Evolutionary conservation across 352 stramenopile genomes (phyloP), one percentile per base, ranked within the genome.

Genomic region (Globisporangium nodosum): DNA sequence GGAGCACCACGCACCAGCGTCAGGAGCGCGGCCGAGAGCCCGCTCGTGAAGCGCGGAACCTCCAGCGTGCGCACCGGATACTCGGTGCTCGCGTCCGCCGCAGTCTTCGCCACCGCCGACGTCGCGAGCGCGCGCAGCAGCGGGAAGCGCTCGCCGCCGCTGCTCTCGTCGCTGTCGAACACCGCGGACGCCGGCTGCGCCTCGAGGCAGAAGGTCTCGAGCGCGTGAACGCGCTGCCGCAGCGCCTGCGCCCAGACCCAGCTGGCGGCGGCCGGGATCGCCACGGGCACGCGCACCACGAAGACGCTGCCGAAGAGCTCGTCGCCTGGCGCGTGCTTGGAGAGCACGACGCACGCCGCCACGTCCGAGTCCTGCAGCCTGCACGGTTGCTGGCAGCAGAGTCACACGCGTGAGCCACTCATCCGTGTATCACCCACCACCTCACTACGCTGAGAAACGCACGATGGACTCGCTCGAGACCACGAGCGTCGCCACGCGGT

Each of bases 201-300:
- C 61, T 87, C 76, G 20, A 90, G 63, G 54, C 78, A 82, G 64
- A 90, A 55, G 3, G 76, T 68, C 21, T 88, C 71, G 3, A 71
- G 9, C 2, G 78, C 70, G 35, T 70, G 48, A 8, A 90, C 56
- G 56, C 79, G 74, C 52, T 59, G 27, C 39, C 62, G 59, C 31
- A 90, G 54, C 39, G 65, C 69, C 31, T 74, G 55, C 47, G 74
- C 60, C 81, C 81, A 90, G 40, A 49, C 40, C 81, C 78, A 90
- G 42, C 73, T 73, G 6, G 70, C 68, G 39, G 62, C 56, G 27
- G 64, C 57, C 2, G 78, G 69, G 21, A 90, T 63, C 56, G 76
- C 56, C n/a, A 73, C 65, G 0, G 68, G 63, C 53, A 86, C 61
- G 11, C 81, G 37, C 12, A 87, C 39, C 1, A 53, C 76, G 39